A percentile compares a stretch with the other conserved stretches of the same genome.
Conservation (phyloP, 148 eudicot species). For the Diospyros kaki region DNA sequence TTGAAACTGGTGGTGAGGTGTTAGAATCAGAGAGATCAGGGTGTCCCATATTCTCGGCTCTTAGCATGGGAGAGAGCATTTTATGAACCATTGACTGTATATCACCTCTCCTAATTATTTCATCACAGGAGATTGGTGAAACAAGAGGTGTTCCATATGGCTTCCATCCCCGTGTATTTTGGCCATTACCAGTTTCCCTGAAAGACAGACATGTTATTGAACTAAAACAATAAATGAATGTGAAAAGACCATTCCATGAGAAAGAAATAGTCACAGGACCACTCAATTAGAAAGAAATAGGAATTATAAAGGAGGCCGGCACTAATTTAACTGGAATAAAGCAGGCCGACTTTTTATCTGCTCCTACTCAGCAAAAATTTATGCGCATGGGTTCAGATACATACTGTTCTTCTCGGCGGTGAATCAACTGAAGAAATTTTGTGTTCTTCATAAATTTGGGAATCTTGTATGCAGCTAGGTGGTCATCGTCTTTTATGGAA, state of each 20-base stretch:
- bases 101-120: constrained; percentile 64
- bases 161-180: constrained; percentile 60
- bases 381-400: constrained; percentile 18
- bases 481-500: constrained; percentile 83
- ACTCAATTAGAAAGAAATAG: neutral
- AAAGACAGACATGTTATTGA: neutral
- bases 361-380: neutral
- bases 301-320: neutral
- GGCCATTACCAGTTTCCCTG: constrained; percentile 55
- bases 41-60: constrained; percentile 29
- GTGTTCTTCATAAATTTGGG: constrained; percentile 55
- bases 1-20: constrained; percentile 26
- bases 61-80: constrained; percentile 76
- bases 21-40: constrained; percentile 24
- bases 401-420: constrained; percentile 85
- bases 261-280: neutral
- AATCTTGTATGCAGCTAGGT: constrained; percentile 89
- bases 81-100: constrained; percentile 71
- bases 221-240: constrained; percentile 8
- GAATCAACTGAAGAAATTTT: constrained; percentile 77
- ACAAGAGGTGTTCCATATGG: constrained; percentile 95
- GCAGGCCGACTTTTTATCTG: neutral
- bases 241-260: neutral
- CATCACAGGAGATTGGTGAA: constrained; percentile 64
- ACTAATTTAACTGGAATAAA: neutral